Evolutionary conservation across 2,329 filamentous ascomycete species (phyloP).

Genomic region (Dissoconium aciculare): DNA sequence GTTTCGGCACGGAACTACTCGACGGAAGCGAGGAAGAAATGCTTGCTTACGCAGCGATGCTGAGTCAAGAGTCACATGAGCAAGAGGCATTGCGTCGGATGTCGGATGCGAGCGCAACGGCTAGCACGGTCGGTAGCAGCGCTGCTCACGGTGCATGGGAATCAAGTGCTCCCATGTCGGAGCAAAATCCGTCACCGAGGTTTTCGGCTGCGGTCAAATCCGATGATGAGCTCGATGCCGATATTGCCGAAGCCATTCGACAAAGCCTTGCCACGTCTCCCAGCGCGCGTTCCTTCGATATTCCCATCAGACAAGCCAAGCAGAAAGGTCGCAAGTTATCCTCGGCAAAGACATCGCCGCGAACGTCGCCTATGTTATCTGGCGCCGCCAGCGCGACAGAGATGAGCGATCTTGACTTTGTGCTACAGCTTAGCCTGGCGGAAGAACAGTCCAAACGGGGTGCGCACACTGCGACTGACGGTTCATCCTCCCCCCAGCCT

Average conservation of each 20-base stretch:
- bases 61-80: conserved; percentile 44
- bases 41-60: conserved; percentile 45
- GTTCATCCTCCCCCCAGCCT: no score
- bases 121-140: conserved; percentile 27
- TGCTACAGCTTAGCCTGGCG: conserved; percentile 46
- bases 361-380: conserved; percentile 22
- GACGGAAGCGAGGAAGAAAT: conserved; percentile 46
- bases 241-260: conserved; percentile 49
- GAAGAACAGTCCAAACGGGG: conserved; percentile 37
- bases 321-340: conserved; percentile 18
- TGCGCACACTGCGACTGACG: conserved; percentile 2
- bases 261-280: conserved; percentile 28
- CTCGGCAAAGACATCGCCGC: conserved; percentile 15
- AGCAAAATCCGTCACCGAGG: conserved; percentile 12
- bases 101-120: conserved; percentile 27
- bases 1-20: conserved; percentile 71
- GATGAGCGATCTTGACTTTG: conserved; percentile 45
- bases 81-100: conserved; percentile 34
- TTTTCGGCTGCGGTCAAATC: conserved; percentile 21
- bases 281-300: conserved; percentile 23
- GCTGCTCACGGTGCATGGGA: conserved; percentile 20
- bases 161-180: conserved; percentile 17
- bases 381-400: conserved; percentile 29
- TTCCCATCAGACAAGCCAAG: conserved; percentile 33
- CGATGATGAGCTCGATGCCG: conserved; percentile 39